These are phyloP conservation scores for Closterium sp. DNA, from an alignment of 139 green algal genomes.

Conservation along the genomic window DNA sequence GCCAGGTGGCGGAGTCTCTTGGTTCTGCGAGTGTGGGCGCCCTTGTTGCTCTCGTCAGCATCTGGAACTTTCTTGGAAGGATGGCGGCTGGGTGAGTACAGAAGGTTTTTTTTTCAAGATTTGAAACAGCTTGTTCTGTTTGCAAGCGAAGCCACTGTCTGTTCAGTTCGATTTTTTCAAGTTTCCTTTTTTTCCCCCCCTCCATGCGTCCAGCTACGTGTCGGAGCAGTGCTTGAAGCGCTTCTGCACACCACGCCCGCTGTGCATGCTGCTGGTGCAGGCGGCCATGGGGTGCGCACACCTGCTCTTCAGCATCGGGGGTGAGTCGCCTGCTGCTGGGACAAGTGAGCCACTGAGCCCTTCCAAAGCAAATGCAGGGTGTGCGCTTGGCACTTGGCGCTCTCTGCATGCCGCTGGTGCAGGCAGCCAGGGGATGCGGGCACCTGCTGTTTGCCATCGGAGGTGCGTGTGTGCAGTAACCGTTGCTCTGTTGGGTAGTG, in stretches of 20 bases:
- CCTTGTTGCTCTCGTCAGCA: conserved; percentile 74
- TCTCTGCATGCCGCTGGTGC: conserved; percentile 4
- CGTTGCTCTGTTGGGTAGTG: too few relatives aligned
- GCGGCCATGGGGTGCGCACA: conserved; percentile 25
- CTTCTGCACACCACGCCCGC: not conserved
- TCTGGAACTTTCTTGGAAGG: conserved; percentile 71
- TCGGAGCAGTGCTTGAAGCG: conserved; percentile 30
- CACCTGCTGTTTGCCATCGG: conserved; percentile 14
- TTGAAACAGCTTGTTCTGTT: too few relatives aligned
- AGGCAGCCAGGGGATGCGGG: conserved; percentile 23
- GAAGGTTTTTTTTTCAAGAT: too few relatives aligned
- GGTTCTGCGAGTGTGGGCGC: conserved; percentile 3
- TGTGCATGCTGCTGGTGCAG: conserved; percentile 39
- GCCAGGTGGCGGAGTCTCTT: conserved; percentile 61
- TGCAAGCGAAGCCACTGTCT: too few relatives aligned
- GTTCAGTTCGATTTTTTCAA: too few relatives aligned
- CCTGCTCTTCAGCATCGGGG: conserved; percentile 14
- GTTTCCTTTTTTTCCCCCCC: too few relatives aligned
- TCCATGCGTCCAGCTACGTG: conserved; percentile 8
- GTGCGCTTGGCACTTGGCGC: too few relatives aligned
- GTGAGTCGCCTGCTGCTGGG: not conserved
- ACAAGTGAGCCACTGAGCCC: not conserved
- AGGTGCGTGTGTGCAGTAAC: not conserved
- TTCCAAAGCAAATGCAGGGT: too few relatives aligned
- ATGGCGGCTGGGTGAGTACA: conserved; percentile 28